Conservation (phyloP, 208 protist genomes). For the Wallacemonas rigidus region DNA sequence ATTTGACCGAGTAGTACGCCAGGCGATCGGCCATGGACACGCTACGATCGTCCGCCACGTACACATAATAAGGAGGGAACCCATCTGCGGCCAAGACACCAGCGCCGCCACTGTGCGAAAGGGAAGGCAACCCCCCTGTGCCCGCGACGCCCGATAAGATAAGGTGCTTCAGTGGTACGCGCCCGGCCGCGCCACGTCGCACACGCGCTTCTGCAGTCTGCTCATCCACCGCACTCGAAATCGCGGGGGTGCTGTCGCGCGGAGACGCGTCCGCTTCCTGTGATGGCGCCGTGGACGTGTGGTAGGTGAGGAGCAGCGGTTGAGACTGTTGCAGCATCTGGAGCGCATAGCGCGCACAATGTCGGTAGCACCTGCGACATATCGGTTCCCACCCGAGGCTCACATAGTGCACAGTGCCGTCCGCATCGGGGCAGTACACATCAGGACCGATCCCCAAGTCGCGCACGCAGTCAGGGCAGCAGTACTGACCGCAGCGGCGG, state of each 20-base stretch:
- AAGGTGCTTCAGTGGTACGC: slow-evolving; percentile 33
- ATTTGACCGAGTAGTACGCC: slow-evolving; percentile 9
- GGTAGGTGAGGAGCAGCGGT: slow-evolving; percentile 19
- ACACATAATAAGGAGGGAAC: slow-evolving; percentile 23
- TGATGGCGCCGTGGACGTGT: slow-evolving; percentile 6
- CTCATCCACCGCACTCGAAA: background rate
- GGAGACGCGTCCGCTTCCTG: slow-evolving; percentile 1
- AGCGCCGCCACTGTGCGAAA: background rate
- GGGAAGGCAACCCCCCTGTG: background rate
- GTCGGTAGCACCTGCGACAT: slow-evolving; percentile 50
- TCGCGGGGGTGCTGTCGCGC: background rate
- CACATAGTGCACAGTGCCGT: slow-evolving; percentile 15
- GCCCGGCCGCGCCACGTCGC: slow-evolving; percentile 2
- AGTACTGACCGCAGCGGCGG: slow-evolving; percentile 76
- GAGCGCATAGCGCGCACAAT: slow-evolving; percentile 41
- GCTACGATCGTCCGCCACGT: slow-evolving; percentile 12
- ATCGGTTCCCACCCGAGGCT: slow-evolving; percentile 68
- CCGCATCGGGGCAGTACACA: slow-evolving; percentile 24
- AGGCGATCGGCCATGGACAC: slow-evolving; percentile 6
- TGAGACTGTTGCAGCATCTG: slow-evolving; percentile 21
- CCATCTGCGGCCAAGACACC: slow-evolving; percentile 12
- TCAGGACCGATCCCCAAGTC: slow-evolving; percentile 52
- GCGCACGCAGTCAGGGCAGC: slow-evolving; percentile 59
- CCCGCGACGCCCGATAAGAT: slow-evolving; percentile 23
- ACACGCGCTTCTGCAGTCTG: slow-evolving; percentile 14